A percentile compares a stretch with the other conserved stretches of the same genome.
Conservation (phyloP, 2,329 filamentous ascomycete species). For the Neofusicoccum sp. region DNA sequence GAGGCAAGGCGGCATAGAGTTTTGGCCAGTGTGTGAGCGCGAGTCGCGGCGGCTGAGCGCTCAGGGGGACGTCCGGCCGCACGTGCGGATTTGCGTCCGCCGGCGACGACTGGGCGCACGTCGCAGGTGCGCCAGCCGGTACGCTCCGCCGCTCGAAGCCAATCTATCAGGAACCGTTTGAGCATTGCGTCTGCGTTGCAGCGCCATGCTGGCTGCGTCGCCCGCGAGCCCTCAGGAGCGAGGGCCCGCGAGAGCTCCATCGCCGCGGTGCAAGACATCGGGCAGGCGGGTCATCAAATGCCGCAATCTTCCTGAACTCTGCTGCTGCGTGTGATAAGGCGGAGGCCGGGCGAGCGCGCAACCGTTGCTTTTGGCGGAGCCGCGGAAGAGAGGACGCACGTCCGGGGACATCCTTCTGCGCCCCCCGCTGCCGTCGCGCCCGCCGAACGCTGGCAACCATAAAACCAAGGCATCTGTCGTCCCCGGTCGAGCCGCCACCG, state of each 20-base stretch:
- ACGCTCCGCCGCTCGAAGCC: neutral
- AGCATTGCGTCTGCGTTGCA: neutral
- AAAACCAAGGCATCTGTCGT: neutral
- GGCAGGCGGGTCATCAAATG: neutral
- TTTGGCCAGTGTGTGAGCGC: constrained; percentile 5
- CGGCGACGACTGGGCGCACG: neutral
- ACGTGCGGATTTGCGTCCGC: neutral
- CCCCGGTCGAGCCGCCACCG: neutral
- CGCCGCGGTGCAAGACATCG: no score
- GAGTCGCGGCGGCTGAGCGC: neutral
- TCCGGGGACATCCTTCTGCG: neutral
- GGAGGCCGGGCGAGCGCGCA: neutral
- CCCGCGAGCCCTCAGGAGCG: neutral
- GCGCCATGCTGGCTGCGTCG: neutral
- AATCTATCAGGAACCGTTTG: constrained; percentile 11
- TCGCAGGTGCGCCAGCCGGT: neutral
- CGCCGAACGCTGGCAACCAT: neutral
- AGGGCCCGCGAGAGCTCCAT: no score
- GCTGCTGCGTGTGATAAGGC: neutral
- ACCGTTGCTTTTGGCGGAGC: neutral
- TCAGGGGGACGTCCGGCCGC: neutral
- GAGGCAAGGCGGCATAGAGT: neutral
- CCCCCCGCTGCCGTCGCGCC: neutral
- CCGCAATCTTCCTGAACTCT: neutral
- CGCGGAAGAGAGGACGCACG: neutral